Base-by-base conservation (phyloP, 1,284 basidiomycete species). In the Cryptococcus depauperatus region DNA sequence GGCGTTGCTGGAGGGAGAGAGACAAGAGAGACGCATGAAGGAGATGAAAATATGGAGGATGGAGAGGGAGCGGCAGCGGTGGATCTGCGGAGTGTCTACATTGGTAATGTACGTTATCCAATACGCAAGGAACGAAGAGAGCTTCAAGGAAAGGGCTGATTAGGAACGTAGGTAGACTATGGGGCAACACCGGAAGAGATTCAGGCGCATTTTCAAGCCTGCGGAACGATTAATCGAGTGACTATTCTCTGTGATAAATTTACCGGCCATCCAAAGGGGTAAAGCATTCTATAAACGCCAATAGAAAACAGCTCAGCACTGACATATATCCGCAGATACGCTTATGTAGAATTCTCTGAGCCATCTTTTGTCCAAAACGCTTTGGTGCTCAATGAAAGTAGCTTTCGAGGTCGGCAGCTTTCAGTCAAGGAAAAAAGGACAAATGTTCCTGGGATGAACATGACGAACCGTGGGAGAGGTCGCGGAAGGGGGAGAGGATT, bases 231-330 rank as follows among this genome's bases (percentile, higher is more conserved):
- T 71, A 98, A 99, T 74, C 82, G 95, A 59, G 91, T 99, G 41
- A 99, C 95, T 0, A 99, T 99, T 62, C 80, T 98, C 22, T 98
- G 95, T 71, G 95, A 99, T 78, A 98, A 98, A 75, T 98, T 96
- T 71, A 97, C 93, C 14, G 95, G 95, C 35, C 93, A 97, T 75
- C 93, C 95, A 33, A 98, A 97, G 81, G 95, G 93, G 88, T 92
- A 57, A 51, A 81, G 73, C 11, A 14, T 22, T 10, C 28, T 22
- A 10, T 21, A 33, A 18, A n/a, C n/a, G n/a, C n/a, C n/a, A n/a
- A n/a, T n/a, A n/a, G n/a, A n/a, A n/a, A n/a, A n/a, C n/a, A n/a
- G n/a, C n/a, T n/a, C n/a, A n/a, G 13, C 18, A 37, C 37, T 40
- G 25, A 35, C 7, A 25, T 27, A 43, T 52, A 26, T 48, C 37